Evolutionary conservation across 176 grass and related monocot genomes (phyloP), one percentile per base, ranked within the genome.

Genomic region (Canna indica): DNA sequence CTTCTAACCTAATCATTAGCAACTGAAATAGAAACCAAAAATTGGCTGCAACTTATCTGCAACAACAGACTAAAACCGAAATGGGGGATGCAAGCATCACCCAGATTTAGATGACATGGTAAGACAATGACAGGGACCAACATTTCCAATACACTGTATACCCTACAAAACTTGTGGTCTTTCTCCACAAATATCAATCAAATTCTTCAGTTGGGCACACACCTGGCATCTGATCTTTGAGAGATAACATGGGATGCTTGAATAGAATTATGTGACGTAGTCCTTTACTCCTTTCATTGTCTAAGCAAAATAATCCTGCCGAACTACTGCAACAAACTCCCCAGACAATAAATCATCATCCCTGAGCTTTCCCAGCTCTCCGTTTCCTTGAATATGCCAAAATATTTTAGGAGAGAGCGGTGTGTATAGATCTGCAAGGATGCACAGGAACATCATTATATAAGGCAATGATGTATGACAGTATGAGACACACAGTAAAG

Each of bases 381-480:
- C 81, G 71, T 87, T 97, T 75, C 82, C 93, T 87, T 97, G 88
- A 58, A 97, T 85, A 68, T 90, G 93, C 86, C 93, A 97, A 61
- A 83, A 97, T 90, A 97, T 90, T 54, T 87, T 87, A 28, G 93
- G 86, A 33, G 93, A 85, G 20, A 97, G 77, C 56, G 86, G 72
- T 18, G 84, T 77, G 70, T 92, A 92, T 76, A 97, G 58, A 70
- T 97, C 93, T 96, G 85, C 65, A 83, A 33, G 15, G 27, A 22
- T 22, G 48, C 14, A 0, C n/a, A n/a, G n/a, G n/a, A n/a, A n/a
- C n/a, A n/a, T n/a, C n/a, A n/a, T n/a, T n/a, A n/a, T n/a, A n/a
- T n/a, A n/a, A n/a, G n/a, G n/a, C n/a, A n/a, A n/a, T n/a, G n/a
- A n/a, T n/a, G n/a, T n/a, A n/a, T n/a, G n/a, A n/a, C n/a, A n/a